phyloP scores from a whole-genome alignment of 1,284 basidiomycete genomes.

The Trichosporon inkin region DNA sequence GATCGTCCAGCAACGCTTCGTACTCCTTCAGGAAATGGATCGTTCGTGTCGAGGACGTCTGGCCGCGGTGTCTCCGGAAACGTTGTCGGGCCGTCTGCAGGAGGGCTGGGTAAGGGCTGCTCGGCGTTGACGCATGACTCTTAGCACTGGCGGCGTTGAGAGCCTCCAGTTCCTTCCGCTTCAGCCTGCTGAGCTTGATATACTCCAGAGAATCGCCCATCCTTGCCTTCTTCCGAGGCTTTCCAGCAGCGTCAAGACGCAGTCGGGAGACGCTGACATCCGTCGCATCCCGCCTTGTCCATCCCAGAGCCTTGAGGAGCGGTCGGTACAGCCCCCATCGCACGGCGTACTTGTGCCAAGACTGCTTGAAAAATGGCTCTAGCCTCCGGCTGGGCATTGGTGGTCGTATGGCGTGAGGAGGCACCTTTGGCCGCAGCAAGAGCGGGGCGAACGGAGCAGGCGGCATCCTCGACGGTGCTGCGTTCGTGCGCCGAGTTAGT shows the following conservation, averaged over 20 bases:
- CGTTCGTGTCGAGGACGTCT: not conserved
- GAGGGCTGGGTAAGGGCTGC: not conserved
- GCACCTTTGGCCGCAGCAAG: not conserved
- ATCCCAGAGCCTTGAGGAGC: slow-evolving; percentile 54
- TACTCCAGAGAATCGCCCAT: not conserved
- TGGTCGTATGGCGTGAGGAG: not conserved
- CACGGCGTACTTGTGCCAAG: slow-evolving; percentile 69
- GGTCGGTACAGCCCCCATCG: slow-evolving; percentile 68
- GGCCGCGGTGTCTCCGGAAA: not conserved
- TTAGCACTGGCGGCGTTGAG: not conserved
- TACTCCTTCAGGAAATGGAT: slow-evolving; percentile 1
- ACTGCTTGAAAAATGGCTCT: slow-evolving; percentile 63
- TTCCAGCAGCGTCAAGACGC: not conserved
- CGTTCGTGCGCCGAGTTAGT: not conserved
- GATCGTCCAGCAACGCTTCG: slow-evolving; percentile 1
- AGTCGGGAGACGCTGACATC: not conserved
- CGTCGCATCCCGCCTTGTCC: slow-evolving; percentile 20
- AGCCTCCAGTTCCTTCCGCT: not conserved
- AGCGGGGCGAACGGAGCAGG: not conserved
- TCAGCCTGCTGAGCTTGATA: not conserved
- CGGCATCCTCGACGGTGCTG: not conserved
- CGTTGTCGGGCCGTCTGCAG: not conserved
- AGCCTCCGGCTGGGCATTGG: not conserved
- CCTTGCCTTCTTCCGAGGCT: not conserved
- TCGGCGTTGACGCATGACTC: not conserved